phyloP scores from a whole-genome alignment of 2,329 filamentous ascomycete genomes.

The Drechslera avenae region DNA sequence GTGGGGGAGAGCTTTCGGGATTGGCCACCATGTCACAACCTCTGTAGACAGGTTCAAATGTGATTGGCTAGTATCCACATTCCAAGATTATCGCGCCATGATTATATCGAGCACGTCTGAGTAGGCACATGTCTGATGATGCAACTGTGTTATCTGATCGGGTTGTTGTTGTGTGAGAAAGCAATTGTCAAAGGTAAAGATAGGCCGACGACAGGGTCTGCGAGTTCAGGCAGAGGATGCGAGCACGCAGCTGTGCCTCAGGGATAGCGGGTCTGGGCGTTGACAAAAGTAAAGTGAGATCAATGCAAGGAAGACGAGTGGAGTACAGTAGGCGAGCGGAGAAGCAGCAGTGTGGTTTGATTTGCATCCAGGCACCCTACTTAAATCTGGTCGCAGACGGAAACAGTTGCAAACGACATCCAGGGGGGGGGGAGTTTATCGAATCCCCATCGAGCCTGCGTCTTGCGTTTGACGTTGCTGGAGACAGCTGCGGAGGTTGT shows the following conservation, averaged over 20 bases:
- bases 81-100: constrained; percentile 10
- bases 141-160: no score
- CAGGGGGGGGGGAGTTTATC: constrained; percentile 5
- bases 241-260: not conserved
- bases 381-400: not conserved
- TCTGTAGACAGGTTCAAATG: not conserved
- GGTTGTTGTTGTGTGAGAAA: constrained; percentile 1
- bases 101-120: not conserved
- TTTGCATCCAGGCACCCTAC: constrained; percentile 3
- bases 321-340: constrained; percentile 9
- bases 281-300: constrained; percentile 11
- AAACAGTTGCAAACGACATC: constrained; percentile 1
- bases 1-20: not conserved
- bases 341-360: constrained; percentile 6
- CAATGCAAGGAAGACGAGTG: constrained; percentile 9
- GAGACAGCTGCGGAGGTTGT: constrained; percentile 7
- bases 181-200: constrained; percentile 7
- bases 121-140: not conserved
- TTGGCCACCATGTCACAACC: constrained; percentile 1
- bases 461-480: constrained; percentile 1
- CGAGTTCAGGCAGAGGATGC: constrained; percentile 1
- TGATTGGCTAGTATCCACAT: constrained; percentile 1
- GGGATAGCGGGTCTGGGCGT: constrained; percentile 5
- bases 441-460: constrained; percentile 6
- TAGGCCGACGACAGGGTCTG: constrained; percentile 5